Base-by-base conservation (phyloP, 768 basidiomycete species). In the Melanogaster broomeanus region DNA sequence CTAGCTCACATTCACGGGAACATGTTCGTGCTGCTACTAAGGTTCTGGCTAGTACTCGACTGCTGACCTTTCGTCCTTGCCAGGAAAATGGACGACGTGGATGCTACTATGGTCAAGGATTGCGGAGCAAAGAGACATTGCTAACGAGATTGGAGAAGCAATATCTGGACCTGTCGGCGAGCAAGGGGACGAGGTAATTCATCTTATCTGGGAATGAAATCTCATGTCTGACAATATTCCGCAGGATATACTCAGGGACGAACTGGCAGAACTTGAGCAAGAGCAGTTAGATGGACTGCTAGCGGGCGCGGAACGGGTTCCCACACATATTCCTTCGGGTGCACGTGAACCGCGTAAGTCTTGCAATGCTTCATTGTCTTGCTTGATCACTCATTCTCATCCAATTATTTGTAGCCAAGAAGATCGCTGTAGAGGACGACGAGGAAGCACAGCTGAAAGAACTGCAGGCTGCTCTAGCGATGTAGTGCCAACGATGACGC, bases 371-470 rank as follows among this genome's bases (percentile, higher is more conserved):
- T 11, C 31, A 13, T 49, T 11, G 39, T 34, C 33, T 12, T 11
- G 13, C 30, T 30, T 31, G 35, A 28, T 49, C 16, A 25, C 51
- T 63, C n/a, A 65, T 28, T 27, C 3, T 12, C 4, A 22, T 35
- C 35, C 28, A 6, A 53, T 30, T 9, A 1, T n/a, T 34, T 1
- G 49, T 57, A 67, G 64, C 60, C 47, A 62, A 73, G 68, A 66
- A 52, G 46, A 67, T 68, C 60, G 78, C 75, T 48, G 82, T 80
- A 56, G 93, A 94, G 66, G 91, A 92, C 70, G 93, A 96, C 76
- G 96, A 98, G 69, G 95, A 92, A 57, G 85, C 81, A 39, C 86
- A 96, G 71, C 83, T 98, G 66, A 82, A 80, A 70, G 85, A 90
- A 68, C 76, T 98, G 59, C 95, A 97, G 74, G 94, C 92, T 19